Base-by-base conservation (phyloP, 176 grass and related monocot genomes). In the Aechmea fasciata region DNA sequence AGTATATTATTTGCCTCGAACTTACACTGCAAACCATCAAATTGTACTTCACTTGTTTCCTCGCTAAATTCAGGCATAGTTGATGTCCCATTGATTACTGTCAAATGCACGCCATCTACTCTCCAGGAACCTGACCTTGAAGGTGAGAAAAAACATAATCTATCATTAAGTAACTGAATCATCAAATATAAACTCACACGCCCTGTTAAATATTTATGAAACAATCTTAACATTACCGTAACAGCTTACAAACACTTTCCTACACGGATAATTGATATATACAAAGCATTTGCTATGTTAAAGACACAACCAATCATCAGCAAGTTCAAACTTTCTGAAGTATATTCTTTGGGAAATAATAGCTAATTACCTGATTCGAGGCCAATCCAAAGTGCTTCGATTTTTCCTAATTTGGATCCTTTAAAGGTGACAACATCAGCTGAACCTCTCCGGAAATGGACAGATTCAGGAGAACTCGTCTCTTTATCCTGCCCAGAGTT, bases 81-180 rank as follows among this genome's bases (percentile, higher is more conserved):
- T 69, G 75, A 51, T 2, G 70, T 51, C 54, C 81, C 89, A 72
- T 85, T 77, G 15, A 97, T 81, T 67, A 92, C 82, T 73, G 76
- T 92, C 71, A 96, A 78, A 48, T 74, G 72, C 71, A 90, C 75
- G 78, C 77, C 84, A 74, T 90, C 71, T 80, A 92, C 77, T 67
- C 86, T 89, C 89, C 93, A 96, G 71, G 93, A 96, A 82, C 89
- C 93, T 96, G 73, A 87, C 71, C 63, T 91, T 79, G 49, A 88
- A 70, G 54, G 67, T 63, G 57, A 87, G 67, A 69, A 68, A 22
- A 71, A 24, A 7, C 53, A 18, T 57, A 57, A 3, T 7, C 13
- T 57, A 57, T 17, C 9, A 14, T 57, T 57, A 57, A 57, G 13
- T 57, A 57, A 57, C 14, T 57, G 13, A 20, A 61, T 61, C 55